phyloP scores from a whole-genome alignment of 2,329 filamentous ascomycete genomes.

The Venturia nashicola region DNA sequence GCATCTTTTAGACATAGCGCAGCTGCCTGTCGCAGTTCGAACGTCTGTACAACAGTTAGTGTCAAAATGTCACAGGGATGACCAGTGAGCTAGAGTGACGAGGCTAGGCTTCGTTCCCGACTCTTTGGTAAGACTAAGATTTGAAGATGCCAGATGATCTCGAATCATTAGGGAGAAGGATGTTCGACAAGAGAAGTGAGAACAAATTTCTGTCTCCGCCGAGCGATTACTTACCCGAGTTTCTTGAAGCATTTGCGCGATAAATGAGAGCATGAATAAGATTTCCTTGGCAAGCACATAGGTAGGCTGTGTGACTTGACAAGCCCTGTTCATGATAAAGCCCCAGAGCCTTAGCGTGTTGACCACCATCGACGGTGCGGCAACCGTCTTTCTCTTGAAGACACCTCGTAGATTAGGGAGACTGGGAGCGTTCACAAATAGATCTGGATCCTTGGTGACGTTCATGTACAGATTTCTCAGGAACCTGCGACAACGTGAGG shows the following conservation, averaged over 20 bases:
- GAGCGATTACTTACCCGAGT: background rate
- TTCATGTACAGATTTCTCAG: background rate
- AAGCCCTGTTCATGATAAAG: background rate
- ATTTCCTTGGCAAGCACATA: background rate
- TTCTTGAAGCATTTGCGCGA: conserved; percentile 1
- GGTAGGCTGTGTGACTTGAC: background rate
- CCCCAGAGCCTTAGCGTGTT: conserved; percentile 5
- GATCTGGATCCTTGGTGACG: background rate
- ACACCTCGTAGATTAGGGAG: background rate
- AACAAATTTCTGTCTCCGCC: background rate
- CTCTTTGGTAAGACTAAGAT: background rate
- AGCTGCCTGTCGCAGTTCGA: conserved; percentile 1
- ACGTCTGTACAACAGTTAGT: conserved; percentile 1
- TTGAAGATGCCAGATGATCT: background rate
- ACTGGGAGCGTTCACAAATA: background rate
- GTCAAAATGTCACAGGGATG: background rate
- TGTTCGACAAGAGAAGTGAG: background rate
- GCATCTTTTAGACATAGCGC: conserved; percentile 2
- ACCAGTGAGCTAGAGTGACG: background rate
- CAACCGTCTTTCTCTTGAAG: background rate
- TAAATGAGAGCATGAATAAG: background rate
- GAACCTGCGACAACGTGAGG: background rate
- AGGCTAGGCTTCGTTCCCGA: background rate
- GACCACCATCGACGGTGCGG: conserved; percentile 1
- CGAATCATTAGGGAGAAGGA: background rate